Evolutionary conservation across 768 basidiomycete species (phyloP).

Genomic region (Collybia mongolica): DNA sequence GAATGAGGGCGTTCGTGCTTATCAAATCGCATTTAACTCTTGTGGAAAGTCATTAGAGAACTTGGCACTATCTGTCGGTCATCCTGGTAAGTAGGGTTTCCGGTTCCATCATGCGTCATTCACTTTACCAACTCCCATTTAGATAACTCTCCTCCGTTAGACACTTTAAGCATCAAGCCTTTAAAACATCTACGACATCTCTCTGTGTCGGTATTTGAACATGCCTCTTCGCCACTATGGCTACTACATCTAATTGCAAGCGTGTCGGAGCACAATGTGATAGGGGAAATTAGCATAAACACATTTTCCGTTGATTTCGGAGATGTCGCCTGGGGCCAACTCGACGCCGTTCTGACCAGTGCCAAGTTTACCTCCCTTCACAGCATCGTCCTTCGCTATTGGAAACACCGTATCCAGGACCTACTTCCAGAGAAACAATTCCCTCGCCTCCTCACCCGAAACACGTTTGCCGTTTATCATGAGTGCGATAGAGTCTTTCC

Average conservation of each 20-base stretch:
- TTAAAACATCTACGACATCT: slow-evolving; percentile 1
- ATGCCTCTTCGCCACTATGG: slow-evolving; percentile 5
- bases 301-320: slow-evolving; percentile 4
- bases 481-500: background rate
- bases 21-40: slow-evolving; percentile 3
- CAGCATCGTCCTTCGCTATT: slow-evolving; percentile 4
- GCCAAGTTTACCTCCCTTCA: background rate
- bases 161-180: background rate
- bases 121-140: background rate
- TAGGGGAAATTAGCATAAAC: slow-evolving; percentile 3
- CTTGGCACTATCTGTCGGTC: background rate
- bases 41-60: background rate
- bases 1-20: background rate
- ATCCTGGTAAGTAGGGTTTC: background rate
- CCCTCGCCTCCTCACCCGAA: background rate
- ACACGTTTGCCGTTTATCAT: background rate
- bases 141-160: background rate
- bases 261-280: background rate
- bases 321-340: slow-evolving; percentile 3
- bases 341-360: background rate
- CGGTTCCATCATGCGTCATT: background rate
- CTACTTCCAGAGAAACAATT: background rate
- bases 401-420: background rate
- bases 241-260: background rate
- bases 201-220: slow-evolving; percentile 3